These are phyloP conservation scores for Hymenoscyphus linearis DNA, from an alignment of 2,329 filamentous ascomycete genomes.

Conservation along the genomic window DNA sequence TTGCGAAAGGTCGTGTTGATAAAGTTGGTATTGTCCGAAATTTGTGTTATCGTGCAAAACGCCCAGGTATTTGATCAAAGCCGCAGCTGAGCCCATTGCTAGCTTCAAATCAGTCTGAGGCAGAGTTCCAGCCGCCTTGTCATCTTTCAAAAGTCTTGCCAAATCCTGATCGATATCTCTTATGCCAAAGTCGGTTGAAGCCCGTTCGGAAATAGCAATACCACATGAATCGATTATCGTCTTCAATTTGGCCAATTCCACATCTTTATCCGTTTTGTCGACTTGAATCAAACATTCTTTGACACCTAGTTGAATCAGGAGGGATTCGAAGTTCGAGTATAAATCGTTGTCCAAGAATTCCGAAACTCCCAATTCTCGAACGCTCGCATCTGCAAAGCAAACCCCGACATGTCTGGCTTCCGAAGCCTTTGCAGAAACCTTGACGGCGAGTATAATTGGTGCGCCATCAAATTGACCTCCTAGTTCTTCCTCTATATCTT, in stretches of 20 bases:
- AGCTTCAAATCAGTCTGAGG: conserved; percentile 91
- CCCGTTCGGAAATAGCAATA: conserved; percentile 79
- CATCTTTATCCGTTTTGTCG: conserved; percentile 76
- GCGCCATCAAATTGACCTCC: conserved; percentile 85
- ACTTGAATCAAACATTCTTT: conserved; percentile 86
- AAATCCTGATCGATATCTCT: conserved; percentile 96
- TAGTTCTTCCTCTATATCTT: conserved; percentile 94
- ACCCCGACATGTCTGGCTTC: conserved; percentile 87
- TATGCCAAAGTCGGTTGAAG: conserved; percentile 70
- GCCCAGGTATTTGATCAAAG: conserved; percentile 89
- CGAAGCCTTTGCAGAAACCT: conserved; percentile 79
- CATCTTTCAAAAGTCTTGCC: conserved; percentile 79
- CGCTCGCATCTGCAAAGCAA: conserved; percentile 95
- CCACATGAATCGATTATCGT: conserved; percentile 91
- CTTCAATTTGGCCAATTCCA: conserved; percentile 79
- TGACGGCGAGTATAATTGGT: conserved; percentile 92
- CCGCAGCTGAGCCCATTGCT: conserved; percentile 91
- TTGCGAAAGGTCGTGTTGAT: conserved; percentile 93
- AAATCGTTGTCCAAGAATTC: conserved; percentile 99
- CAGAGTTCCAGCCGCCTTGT: conserved; percentile 68
- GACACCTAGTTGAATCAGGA: conserved; percentile 92
- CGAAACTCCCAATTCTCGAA: conserved; percentile 90
- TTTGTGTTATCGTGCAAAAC: conserved; percentile 88
- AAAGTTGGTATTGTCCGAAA: conserved; percentile 94
- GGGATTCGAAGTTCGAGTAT: conserved; percentile 94